A percentile compares a stretch with the other conserved stretches of the same genome.
These are phyloP conservation scores for Cardamine resedifolia DNA, from an alignment of 345 rosid genomes.

Conservation along the genomic window DNA sequence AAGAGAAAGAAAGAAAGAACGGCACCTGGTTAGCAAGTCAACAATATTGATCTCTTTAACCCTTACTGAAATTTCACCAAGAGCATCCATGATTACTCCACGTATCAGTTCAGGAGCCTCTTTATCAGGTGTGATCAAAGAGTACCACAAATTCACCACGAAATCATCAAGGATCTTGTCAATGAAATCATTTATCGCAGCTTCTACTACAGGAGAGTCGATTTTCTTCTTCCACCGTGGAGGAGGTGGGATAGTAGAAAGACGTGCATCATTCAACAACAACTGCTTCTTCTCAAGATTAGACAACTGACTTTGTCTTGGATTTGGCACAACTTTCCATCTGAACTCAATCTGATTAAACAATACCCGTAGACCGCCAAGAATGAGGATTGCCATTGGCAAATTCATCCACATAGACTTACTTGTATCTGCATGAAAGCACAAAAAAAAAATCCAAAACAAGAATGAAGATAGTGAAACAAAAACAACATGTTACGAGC, in stretches of 20 bases:
- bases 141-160: slow-evolving; percentile 85
- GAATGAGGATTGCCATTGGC: slow-evolving; percentile 72
- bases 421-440: slow-evolving; percentile 67
- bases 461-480: not conserved
- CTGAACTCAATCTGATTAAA: slow-evolving; percentile 69
- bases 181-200: slow-evolving; percentile 67
- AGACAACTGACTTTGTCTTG: slow-evolving; percentile 48
- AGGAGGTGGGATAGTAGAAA: slow-evolving; percentile 53
- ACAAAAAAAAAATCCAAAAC: not conserved
- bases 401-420: slow-evolving; percentile 92
- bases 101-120: slow-evolving; percentile 88
- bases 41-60: slow-evolving; percentile 81
- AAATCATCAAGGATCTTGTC: slow-evolving; percentile 85
- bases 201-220: slow-evolving; percentile 81
- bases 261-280: slow-evolving; percentile 73
- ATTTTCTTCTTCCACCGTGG: slow-evolving; percentile 81
- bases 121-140: slow-evolving; percentile 83
- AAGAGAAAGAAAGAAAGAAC: not conserved
- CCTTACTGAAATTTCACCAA: slow-evolving; percentile 84
- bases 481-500: not conserved
- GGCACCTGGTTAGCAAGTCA: slow-evolving; percentile 79
- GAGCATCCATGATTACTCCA: slow-evolving; percentile 79
- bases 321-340: slow-evolving; percentile 52
- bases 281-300: slow-evolving; percentile 68
- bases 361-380: slow-evolving; percentile 51